phyloP scores from a whole-genome alignment of 2,329 filamentous ascomycete species.

The Blastomyces percursus region DNA sequence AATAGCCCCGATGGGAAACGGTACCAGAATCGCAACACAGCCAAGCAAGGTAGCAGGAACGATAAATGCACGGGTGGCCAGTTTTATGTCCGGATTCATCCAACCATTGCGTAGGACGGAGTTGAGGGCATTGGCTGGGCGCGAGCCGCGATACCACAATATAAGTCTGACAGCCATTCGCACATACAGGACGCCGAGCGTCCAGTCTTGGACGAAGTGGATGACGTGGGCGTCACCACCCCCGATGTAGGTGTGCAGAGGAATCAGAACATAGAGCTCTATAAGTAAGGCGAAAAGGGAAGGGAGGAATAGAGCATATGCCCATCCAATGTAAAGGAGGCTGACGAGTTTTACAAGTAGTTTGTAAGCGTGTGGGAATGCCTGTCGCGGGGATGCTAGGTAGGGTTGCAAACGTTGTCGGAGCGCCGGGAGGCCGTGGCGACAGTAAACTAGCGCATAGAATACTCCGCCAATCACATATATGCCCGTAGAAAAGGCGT shows the following conservation, averaged over 20 bases:
- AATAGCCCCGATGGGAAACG: conserved; percentile 48
- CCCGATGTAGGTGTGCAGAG: conserved; percentile 65
- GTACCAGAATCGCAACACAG: conserved; percentile 50
- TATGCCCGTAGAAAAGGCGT: conserved; percentile 84
- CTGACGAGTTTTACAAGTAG: conserved; percentile 31
- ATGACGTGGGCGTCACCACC: conserved; percentile 39
- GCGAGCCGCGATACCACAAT: conserved; percentile 56
- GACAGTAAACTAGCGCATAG: conserved; percentile 41
- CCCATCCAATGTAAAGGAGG: conserved; percentile 63
- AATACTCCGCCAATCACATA: conserved; percentile 62
- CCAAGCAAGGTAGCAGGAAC: conserved; percentile 59
- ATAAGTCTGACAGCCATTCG: conserved; percentile 65
- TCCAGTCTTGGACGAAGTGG: conserved; percentile 88
- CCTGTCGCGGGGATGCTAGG: conserved; percentile 23
- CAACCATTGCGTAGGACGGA: conserved; percentile 65
- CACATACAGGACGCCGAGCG: conserved; percentile 78
- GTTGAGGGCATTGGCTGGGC: conserved; percentile 61
- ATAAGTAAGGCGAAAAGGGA: conserved; percentile 66
- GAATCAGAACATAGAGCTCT: conserved; percentile 81
- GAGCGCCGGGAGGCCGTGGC: conserved; percentile 9
- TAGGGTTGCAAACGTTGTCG: conserved; percentile 14
- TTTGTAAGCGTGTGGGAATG: conserved; percentile 16
- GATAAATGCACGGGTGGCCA: conserved; percentile 81
- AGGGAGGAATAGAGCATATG: conserved; percentile 69
- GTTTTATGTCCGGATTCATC: conserved; percentile 61